phyloP scores from a whole-genome alignment of 768 basidiomycete genomes.

The Chalciporus pseudorubinellus region DNA sequence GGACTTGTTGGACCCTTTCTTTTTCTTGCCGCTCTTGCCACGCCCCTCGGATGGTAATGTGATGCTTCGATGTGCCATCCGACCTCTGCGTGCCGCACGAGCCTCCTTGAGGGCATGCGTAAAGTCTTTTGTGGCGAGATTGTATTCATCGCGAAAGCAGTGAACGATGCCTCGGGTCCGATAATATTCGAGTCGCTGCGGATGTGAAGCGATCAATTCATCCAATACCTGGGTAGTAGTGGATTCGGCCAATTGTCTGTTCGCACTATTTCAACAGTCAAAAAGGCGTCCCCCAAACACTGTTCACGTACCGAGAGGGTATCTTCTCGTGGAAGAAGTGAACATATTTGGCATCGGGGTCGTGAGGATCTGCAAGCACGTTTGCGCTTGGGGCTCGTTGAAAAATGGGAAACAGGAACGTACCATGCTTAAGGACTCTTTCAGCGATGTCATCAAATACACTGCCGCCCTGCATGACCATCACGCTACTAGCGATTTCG shows the following conservation, averaged over 20 bases:
- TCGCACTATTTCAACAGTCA: conserved; percentile 22
- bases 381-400: neutral
- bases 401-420: conserved; percentile 17
- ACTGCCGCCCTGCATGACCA: conserved; percentile 94
- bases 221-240: conserved; percentile 78
- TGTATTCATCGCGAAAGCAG: conserved; percentile 83
- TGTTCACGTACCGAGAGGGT: conserved; percentile 70
- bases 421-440: conserved; percentile 70
- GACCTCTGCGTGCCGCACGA: conserved; percentile 65
- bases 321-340: conserved; percentile 96
- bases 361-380: conserved; percentile 57
- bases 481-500: conserved; percentile 89
- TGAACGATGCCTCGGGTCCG: conserved; percentile 90
- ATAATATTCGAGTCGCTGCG: conserved; percentile 79
- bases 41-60: conserved; percentile 35
- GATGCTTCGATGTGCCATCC: conserved; percentile 49
- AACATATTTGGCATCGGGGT: conserved; percentile 81
- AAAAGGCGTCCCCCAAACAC: conserved; percentile 5
- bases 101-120: conserved; percentile 79
- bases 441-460: conserved; percentile 93
- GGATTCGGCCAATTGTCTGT: conserved; percentile 81
- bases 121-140: conserved; percentile 73
- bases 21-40: conserved; percentile 53
- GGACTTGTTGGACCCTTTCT: conserved; percentile 44
- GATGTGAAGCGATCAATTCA: conserved; percentile 68